phyloP scores from a whole-genome alignment of 208 protist species.

The Leishmania major region DNA sequence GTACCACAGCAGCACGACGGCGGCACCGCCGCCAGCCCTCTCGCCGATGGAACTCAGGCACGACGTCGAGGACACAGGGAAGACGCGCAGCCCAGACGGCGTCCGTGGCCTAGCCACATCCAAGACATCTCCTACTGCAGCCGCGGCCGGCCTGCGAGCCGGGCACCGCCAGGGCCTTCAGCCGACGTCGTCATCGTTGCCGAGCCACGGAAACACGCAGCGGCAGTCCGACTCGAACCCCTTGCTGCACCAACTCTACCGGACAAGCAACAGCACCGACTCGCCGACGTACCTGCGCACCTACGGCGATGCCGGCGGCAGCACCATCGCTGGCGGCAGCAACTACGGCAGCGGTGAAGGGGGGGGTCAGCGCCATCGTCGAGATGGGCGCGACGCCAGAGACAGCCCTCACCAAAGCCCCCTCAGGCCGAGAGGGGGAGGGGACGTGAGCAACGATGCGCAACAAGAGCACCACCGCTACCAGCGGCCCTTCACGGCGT shows the following conservation, averaged over 20 bases:
- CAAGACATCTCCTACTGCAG: neutral
- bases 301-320: neutral
- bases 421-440: neutral
- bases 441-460: neutral
- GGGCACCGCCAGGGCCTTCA: too few relatives aligned
- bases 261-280: slow-evolving; percentile 1
- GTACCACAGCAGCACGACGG: neutral
- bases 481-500: neutral
- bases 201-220: neutral
- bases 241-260: neutral
- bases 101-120: neutral
- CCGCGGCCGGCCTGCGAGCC: neutral
- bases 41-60: neutral
- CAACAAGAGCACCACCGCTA: neutral
- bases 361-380: neutral
- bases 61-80: neutral
- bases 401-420: neutral
- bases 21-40: neutral
- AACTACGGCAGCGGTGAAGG: neutral
- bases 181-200: neutral
- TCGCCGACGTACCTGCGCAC: neutral
- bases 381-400: neutral
- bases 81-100: neutral
- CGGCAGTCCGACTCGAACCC: neutral
- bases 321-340: slow-evolving; percentile 2